These are phyloP conservation scores for Dioszegia hungarica DNA, from an alignment of 768 basidiomycete species.

Conservation along the genomic window DNA sequence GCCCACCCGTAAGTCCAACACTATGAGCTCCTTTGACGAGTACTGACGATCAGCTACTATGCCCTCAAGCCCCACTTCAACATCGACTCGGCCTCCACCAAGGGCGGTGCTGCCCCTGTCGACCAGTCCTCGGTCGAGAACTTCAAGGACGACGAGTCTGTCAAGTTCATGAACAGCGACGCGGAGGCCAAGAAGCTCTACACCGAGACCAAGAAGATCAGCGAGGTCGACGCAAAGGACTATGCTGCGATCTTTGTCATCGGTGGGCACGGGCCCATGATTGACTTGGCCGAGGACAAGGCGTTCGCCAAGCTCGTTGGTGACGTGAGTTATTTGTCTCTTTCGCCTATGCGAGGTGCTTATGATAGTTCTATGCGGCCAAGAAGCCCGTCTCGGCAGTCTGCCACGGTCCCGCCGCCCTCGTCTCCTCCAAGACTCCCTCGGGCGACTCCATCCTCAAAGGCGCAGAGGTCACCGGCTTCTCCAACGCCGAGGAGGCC, in stretches of 20 bases:
- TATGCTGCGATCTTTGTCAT: conserved; percentile 74
- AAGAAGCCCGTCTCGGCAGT: conserved; percentile 67
- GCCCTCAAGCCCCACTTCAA: conserved; percentile 54
- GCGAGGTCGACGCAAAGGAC: conserved; percentile 58
- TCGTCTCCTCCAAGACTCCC: conserved; percentile 57
- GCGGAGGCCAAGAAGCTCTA: conserved; percentile 57
- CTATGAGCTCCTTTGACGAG: too few relatives aligned
- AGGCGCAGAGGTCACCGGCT: conserved; percentile 60
- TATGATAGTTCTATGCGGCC: conserved; percentile 59
- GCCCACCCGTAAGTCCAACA: conserved; percentile 57
- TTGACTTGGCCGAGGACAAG: conserved; percentile 63
- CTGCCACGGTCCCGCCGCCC: conserved; percentile 75
- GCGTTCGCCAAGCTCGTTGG: conserved; percentile 59
- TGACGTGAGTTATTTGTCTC: conserved; percentile 52
- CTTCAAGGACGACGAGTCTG: conserved; percentile 58
- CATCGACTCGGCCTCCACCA: conserved; percentile 61
- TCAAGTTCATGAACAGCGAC: conserved; percentile 60
- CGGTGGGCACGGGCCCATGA: conserved; percentile 72
- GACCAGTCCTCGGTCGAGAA: conserved; percentile 54
- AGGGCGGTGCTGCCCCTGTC: conserved; percentile 66
- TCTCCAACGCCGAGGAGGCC: conserved; percentile 68
- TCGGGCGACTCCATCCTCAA: conserved; percentile 58
- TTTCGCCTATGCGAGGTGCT: neutral
- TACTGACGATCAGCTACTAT: conserved; percentile 50
- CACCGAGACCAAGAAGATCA: conserved; percentile 59